Evolutionary conservation across 148 eudicot genomes (phyloP).

Genomic region (Limonium bicolor): DNA sequence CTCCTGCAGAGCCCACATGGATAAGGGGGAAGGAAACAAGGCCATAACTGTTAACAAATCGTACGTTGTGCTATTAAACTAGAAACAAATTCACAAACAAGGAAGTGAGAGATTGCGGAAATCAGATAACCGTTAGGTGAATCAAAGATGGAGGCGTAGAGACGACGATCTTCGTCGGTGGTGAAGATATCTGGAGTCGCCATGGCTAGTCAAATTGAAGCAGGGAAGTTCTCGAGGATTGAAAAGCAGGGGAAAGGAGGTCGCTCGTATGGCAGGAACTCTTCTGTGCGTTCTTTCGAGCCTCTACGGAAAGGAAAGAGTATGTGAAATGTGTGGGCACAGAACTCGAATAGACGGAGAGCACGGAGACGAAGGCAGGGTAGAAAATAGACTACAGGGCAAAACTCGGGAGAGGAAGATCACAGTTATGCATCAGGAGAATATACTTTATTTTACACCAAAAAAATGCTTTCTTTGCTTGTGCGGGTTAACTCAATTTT

Average conservation of each 20-base stretch:
- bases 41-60: not conserved
- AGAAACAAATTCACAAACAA: not conserved
- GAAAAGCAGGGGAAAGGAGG: not conserved
- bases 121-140: conserved; percentile 25
- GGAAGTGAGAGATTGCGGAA: not conserved
- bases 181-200: conserved; percentile 33
- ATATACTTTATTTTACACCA: too few relatives aligned
- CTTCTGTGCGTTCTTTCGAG: too few relatives aligned
- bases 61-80: not conserved
- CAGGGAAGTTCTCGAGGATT: not conserved
- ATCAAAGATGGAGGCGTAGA: conserved; percentile 44
- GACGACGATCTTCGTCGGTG: conserved; percentile 34
- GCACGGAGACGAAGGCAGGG: not conserved
- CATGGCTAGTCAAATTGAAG: conserved; percentile 18
- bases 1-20: conserved; percentile 26
- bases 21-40: not conserved
- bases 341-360: not conserved
- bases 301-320: not conserved
- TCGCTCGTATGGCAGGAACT: too few relatives aligned
- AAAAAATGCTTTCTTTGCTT: too few relatives aligned
- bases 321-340: not conserved
- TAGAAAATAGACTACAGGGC: not conserved
- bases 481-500: too few relatives aligned
- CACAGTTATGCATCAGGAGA: too few relatives aligned
- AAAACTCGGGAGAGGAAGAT: not conserved